Base-by-base conservation (phyloP, 768 basidiomycete genomes). In the Serendipita sp. region DNA sequence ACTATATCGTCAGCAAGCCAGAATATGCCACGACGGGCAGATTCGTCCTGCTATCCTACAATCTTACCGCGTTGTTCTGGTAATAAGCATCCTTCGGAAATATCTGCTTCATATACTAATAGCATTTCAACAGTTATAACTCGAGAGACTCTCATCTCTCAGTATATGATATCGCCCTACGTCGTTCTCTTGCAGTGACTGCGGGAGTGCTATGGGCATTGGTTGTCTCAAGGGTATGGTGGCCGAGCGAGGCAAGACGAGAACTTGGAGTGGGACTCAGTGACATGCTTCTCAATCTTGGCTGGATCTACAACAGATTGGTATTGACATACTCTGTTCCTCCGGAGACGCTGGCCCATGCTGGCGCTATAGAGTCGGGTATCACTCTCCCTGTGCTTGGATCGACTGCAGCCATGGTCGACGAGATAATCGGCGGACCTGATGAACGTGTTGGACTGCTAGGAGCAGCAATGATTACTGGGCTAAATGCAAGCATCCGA, bases 251-350 rank as follows among this genome's bases (percentile, higher is more conserved):
- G 69, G 96, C 96, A 0, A 76, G 95, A 50, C 77, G 88, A 42
- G 95, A 98, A 72, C 76, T 99, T 3, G 82, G 85, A 51, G 84
- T 83, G 65, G 85, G 83, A 0, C 77, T 98, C 3, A 86, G 90
- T 75, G 93, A 98, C 91, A 93, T 95, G 71, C 94, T 90, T 68
- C 73, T 96, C 64, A 92, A 97, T 68, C 81, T 94, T 2, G 92
- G 93, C 2, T 96, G 93, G 85, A 77, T 98, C 45, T 99, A 97
- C 72, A 93, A 90, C 0, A 87, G 87, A 14, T 75, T 99, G 33
- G 93, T 96, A 7, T 84, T 85, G 26, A 84, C 88, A 30, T 94
- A 96, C 69, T 90, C 89, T 11, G 86, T 82, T 67, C 75, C 82
- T 24, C 80, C 82, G 11, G 81, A 80, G 63, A 74, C 76, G 42